Evolutionary conservation across 2,329 filamentous ascomycete genomes (phyloP).

Genomic region (Microdochium bolleyi): DNA sequence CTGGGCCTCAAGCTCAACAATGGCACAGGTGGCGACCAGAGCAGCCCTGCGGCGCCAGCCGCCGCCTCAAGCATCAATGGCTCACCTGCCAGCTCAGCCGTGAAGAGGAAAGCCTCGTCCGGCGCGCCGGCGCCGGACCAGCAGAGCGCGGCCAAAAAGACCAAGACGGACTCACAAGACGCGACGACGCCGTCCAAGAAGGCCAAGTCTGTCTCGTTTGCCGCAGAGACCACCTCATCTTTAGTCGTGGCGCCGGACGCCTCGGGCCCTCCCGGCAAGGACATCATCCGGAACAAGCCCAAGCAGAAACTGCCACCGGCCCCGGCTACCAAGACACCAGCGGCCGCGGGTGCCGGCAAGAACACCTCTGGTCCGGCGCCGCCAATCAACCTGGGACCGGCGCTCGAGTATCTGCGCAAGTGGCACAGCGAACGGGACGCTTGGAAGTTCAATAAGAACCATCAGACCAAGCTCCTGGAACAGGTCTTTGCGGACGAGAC

Average conservation of each 20-base stretch:
- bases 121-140: constrained; percentile 18
- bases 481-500: constrained; percentile 66
- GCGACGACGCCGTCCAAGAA: constrained; percentile 33
- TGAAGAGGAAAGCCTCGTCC: constrained; percentile 21
- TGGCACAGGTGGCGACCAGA: constrained; percentile 23
- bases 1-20: constrained; percentile 54
- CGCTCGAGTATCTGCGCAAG: constrained; percentile 68
- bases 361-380: background rate
- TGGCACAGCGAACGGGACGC: constrained; percentile 62
- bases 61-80: constrained; percentile 1
- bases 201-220: constrained; percentile 38
- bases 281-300: constrained; percentile 16
- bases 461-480: constrained; percentile 79
- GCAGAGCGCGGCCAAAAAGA: constrained; percentile 18
- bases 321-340: constrained; percentile 27
- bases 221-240: constrained; percentile 13
- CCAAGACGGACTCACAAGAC: constrained; percentile 16
- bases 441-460: constrained; percentile 97
- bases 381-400: constrained; percentile 45
- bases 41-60: background rate
- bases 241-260: constrained; percentile 5
- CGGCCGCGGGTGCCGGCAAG: constrained; percentile 13
- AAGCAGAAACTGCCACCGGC: constrained; percentile 19
- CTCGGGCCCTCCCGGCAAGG: constrained; percentile 7
- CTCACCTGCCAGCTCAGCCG: constrained; percentile 7